A percentile compares a stretch with the other conserved stretches of the same genome.
Evolutionary conservation across 495 filamentous ascomycete species (phyloP).

Genomic region (Hypoxylon subgilvum): DNA sequence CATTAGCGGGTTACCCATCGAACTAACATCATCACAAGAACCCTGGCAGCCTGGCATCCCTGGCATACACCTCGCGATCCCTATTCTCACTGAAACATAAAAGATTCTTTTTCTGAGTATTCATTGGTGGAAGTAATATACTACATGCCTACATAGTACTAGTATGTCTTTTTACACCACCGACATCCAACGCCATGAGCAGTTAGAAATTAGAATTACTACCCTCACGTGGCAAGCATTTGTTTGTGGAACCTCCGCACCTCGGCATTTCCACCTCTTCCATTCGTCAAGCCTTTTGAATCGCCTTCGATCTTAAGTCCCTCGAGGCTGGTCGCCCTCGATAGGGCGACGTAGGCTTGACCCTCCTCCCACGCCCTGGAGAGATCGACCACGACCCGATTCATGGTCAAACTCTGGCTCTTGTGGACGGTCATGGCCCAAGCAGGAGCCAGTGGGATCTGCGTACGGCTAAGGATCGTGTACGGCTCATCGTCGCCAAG

Average conservation of each 20-base stretch:
- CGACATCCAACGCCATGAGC: no score
- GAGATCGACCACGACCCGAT: conserved; percentile 87
- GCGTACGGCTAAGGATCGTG: conserved; percentile 76
- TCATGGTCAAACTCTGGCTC: conserved; percentile 90
- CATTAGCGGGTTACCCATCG: no score
- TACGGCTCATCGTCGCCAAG: conserved; percentile 53
- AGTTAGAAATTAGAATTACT: no score
- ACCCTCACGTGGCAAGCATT: conserved; percentile 24
- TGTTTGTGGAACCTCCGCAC: conserved; percentile 37
- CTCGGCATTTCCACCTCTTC: conserved; percentile 38
- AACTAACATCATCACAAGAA: no score
- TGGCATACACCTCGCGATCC: no score
- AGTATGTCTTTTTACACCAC: no score
- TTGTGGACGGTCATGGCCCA: conserved; percentile 97
- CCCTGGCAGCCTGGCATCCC: no score
- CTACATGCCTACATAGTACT: no score
- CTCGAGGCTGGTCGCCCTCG: conserved; percentile 77
- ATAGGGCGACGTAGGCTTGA: conserved; percentile 80
- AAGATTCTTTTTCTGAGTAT: no score
- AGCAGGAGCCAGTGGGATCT: conserved; percentile 83
- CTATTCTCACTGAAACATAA: no score
- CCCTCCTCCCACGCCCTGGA: conserved; percentile 88
- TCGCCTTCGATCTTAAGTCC: conserved; percentile 62
- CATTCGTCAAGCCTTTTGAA: conserved; percentile 28
- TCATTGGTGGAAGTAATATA: no score